phyloP scores from a whole-genome alignment of 495 filamentous ascomycete genomes.

The Aspergillus sclerotiicarbonarius region DNA sequence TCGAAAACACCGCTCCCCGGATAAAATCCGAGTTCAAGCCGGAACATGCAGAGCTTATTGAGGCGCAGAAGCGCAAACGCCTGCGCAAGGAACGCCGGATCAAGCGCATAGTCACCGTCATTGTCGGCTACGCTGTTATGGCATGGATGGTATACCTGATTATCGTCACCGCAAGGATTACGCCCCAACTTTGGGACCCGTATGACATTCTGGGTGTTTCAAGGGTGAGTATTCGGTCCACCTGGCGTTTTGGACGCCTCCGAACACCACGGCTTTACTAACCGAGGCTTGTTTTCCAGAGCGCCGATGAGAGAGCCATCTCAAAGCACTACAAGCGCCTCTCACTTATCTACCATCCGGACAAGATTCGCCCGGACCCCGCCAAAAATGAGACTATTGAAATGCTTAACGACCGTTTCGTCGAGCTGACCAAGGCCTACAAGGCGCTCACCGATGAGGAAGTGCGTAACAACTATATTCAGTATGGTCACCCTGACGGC shows the following conservation, averaged over 20 bases:
- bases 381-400: conserved; percentile 88
- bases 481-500: conserved; percentile 94
- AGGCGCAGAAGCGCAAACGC: conserved; percentile 80
- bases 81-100: conserved; percentile 84
- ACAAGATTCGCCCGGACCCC: conserved; percentile 81
- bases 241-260: background rate
- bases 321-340: conserved; percentile 84
- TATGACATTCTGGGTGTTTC: conserved; percentile 89
- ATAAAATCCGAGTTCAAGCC: conserved; percentile 79
- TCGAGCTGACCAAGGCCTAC: conserved; percentile 94
- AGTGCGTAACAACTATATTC: conserved; percentile 90
- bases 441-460: conserved; percentile 97
- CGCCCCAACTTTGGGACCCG: conserved; percentile 86
- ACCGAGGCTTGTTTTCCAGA: conserved; percentile 42
- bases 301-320: conserved; percentile 82
- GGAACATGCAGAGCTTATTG: conserved; percentile 77
- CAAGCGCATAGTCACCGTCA: conserved; percentile 77
- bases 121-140: conserved; percentile 79
- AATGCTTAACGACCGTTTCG: conserved; percentile 78
- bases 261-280: background rate
- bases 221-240: conserved; percentile 51
- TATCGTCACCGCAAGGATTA: conserved; percentile 67
- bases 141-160: conserved; percentile 93
- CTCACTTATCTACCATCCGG: conserved; percentile 84
- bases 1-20: conserved; percentile 64